Evolutionary conservation across 2,329 filamentous ascomycete genomes (phyloP).

Genomic region (Exserohilum turcica): DNA sequence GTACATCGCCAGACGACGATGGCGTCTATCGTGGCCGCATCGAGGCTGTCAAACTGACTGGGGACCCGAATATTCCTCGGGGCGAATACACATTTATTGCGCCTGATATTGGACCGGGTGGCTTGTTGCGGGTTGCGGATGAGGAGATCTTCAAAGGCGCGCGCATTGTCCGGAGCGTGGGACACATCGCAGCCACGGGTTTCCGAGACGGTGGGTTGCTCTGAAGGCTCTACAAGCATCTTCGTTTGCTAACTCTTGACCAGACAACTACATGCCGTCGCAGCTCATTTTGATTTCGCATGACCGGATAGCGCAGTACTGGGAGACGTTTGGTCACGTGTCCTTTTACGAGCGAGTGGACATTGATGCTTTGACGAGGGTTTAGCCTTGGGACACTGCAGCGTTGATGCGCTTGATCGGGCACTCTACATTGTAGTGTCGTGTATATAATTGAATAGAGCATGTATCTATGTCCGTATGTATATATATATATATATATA

Average conservation of each 20-base stretch:
- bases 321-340: conserved; percentile 64
- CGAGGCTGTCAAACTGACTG: conserved; percentile 88
- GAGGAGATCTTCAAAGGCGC: conserved; percentile 75
- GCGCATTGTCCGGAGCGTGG: conserved; percentile 72
- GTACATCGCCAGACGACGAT: conserved; percentile 19
- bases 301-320: conserved; percentile 81
- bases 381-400: conserved; percentile 5
- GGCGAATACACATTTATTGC: conserved; percentile 83
- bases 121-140: conserved; percentile 66
- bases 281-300: conserved; percentile 79
- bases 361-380: conserved; percentile 46
- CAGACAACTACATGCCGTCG: conserved; percentile 75
- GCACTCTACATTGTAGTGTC: no score
- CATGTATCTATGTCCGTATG: no score
- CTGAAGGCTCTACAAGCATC: background rate
- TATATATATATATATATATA: no score
- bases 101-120: conserved; percentile 72
- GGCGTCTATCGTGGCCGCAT: conserved; percentile 68
- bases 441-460: no score
- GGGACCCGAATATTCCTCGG: conserved; percentile 85
- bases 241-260: background rate
- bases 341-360: conserved; percentile 56
- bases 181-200: conserved; percentile 76
- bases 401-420: no score
- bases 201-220: conserved; percentile 70